Percentiles rank a stretch among this genome's conserved stretches.
These are phyloP conservation scores for Fusarium succisae DNA, from an alignment of 2,329 filamentous ascomycete genomes.

Conservation along the genomic window DNA sequence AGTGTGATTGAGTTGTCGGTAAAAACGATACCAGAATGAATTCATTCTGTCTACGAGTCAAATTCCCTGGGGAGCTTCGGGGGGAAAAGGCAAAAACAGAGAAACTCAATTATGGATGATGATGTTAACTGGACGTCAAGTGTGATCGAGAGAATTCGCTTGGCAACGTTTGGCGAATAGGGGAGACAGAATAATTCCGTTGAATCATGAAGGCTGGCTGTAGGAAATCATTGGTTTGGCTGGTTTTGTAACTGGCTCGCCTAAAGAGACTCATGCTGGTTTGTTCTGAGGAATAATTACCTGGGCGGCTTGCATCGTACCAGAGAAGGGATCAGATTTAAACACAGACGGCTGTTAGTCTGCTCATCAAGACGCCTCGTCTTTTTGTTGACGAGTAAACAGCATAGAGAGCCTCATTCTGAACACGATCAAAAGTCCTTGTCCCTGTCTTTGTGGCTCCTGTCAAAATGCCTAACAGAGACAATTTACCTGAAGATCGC, in stretches of 20 bases:
- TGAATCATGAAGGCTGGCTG: slow-evolving; percentile 15
- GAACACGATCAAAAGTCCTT: not conserved
- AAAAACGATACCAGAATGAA: slow-evolving; percentile 22
- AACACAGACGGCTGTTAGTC: not conserved
- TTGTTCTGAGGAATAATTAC: not conserved
- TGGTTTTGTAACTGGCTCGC: slow-evolving; percentile 6
- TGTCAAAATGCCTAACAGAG: slow-evolving; percentile 13
- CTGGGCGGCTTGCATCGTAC: not conserved
- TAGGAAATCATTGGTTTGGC: slow-evolving; percentile 3
- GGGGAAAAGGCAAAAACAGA: not conserved
- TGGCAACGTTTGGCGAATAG: slow-evolving; percentile 33
- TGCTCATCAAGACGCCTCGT: slow-evolving; percentile 23
- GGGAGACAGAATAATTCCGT: slow-evolving; percentile 26
- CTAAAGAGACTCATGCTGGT: not conserved
- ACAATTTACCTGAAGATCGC: slow-evolving; percentile 29
- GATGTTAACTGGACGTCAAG: slow-evolving; percentile 39
- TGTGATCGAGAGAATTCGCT: slow-evolving; percentile 19
- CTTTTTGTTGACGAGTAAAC: slow-evolving; percentile 8
- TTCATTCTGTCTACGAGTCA: not conserved
- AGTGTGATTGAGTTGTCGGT: slow-evolving; percentile 10
- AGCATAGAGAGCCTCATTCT: slow-evolving; percentile 10
- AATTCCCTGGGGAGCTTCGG: not conserved
- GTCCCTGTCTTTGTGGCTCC: slow-evolving; percentile 8
- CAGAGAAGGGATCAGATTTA: not conserved
- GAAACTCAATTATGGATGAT: slow-evolving; percentile 28